Evolutionary conservation across 2,329 filamentous ascomycete genomes (phyloP).

Genomic region (Ophiostoma angusticollis): DNA sequence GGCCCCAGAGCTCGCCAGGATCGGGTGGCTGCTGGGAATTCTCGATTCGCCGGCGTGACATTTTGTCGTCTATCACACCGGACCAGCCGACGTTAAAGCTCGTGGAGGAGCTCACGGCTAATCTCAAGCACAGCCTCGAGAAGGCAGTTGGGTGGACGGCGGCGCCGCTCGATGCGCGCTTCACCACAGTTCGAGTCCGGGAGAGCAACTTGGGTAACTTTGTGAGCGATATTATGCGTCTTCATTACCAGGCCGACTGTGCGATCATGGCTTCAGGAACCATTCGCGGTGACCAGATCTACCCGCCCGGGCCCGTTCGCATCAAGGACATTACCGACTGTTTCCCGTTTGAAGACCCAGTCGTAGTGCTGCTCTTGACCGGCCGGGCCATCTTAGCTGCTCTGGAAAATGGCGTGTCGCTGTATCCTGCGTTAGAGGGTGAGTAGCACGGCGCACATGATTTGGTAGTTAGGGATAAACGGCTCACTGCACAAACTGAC

Average conservation of each 20-base stretch:
- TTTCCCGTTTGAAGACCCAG: conserved; percentile 86
- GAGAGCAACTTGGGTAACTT: conserved; percentile 88
- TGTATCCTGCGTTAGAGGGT: conserved; percentile 72
- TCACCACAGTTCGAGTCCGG: conserved; percentile 61
- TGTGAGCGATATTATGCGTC: conserved; percentile 81
- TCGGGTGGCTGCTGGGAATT: conserved; percentile 57
- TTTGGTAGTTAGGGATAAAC: background rate
- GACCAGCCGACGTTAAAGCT: conserved; percentile 48
- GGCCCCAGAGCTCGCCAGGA: conserved; percentile 16
- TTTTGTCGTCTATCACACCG: conserved; percentile 54
- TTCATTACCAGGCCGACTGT: conserved; percentile 70
- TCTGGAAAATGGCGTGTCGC: conserved; percentile 69
- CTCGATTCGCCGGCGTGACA: conserved; percentile 60
- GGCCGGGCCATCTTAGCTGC: conserved; percentile 67
- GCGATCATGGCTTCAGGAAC: conserved; percentile 76
- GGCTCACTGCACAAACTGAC: conserved; percentile 1
- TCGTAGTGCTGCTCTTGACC: conserved; percentile 60
- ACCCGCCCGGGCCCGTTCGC: conserved; percentile 63
- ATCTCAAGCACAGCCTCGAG: conserved; percentile 62
- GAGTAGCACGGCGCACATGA: background rate
- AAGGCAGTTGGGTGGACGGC: conserved; percentile 76
- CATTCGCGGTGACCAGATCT: conserved; percentile 78
- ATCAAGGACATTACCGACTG: conserved; percentile 78
- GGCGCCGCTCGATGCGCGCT: conserved; percentile 71
- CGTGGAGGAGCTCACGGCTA: conserved; percentile 56